These are phyloP conservation scores for Hericium rajendrae DNA, from an alignment of 768 basidiomycete species.

Conservation along the genomic window DNA sequence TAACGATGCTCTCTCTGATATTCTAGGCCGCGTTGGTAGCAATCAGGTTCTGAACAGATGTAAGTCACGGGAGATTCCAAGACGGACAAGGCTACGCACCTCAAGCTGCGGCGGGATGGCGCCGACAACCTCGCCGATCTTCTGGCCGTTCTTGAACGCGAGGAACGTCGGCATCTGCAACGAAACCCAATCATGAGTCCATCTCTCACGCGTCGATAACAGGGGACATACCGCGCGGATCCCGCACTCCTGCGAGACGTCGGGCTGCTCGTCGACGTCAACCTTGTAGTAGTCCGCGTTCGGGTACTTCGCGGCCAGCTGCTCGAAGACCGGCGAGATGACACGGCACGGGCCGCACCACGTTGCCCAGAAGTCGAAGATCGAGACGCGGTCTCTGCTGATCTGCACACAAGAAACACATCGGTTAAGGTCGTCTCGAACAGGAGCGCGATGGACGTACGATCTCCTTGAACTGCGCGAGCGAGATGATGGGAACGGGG, in stretches of 20 bases:
- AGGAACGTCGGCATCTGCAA: constrained; percentile 36
- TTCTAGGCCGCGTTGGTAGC: too few species aligned
- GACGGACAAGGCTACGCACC: constrained; percentile 20
- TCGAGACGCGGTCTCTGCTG: constrained; percentile 32
- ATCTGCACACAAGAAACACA: constrained; percentile 26
- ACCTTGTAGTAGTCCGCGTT: constrained; percentile 61
- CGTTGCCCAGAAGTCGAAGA: constrained; percentile 70
- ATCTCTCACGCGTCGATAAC: not conserved
- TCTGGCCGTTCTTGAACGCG: constrained; percentile 26
- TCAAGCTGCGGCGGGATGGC: constrained; percentile 33
- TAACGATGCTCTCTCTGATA: too few species aligned
- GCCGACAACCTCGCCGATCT: constrained; percentile 34
- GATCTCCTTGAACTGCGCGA: constrained; percentile 30
- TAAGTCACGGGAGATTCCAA: too few species aligned
- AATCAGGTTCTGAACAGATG: too few species aligned
- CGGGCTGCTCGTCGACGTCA: constrained; percentile 51
- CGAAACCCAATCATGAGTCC: not conserved
- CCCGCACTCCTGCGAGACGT: constrained; percentile 48
- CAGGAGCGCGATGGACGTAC: constrained; percentile 26
- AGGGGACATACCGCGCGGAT: constrained; percentile 46
- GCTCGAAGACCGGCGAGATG: constrained; percentile 59
- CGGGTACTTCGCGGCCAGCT: constrained; percentile 29
- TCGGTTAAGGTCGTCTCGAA: constrained; percentile 1
- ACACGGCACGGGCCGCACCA: constrained; percentile 68
- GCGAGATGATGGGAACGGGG: constrained; percentile 28